Evolutionary conservation across 345 rosid genomes (phyloP), one percentile per base, ranked within the genome.

Genomic region (Carallia pectinifolia): DNA sequence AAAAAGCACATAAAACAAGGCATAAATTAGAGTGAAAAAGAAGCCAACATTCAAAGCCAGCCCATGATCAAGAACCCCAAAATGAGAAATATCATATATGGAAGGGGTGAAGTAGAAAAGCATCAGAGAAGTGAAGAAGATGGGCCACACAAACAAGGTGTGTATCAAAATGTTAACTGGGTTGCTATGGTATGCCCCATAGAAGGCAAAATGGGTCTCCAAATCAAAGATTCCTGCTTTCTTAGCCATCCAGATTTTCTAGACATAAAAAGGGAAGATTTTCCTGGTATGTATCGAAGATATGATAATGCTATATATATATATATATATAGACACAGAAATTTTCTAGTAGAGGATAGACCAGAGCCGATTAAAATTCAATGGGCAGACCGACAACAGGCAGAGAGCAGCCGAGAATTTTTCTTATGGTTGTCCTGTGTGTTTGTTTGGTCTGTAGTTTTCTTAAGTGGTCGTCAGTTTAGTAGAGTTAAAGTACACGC

Each of bases 81-180:
- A 29, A 65, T 55, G 78, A 65, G 87, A 62, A 30, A 76, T 67
- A 54, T 85, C 80, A 69, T 33, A 81, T 5, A 86, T 38, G 1
- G 91, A 61, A 31, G 97, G 87, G 2, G 87, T 68, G 55, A 85
- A 81, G 70, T 91, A 56, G 70, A 93, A 74, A 64, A 89, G 89
- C 75, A 93, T 72, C 19, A 93, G 83, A 23, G 85, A 1, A 0
- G 96, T 72, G 85, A 91, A 93, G 70, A 93, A 55, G n/a, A 93
- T 83, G 0, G 98, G 98, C 98, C 98, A 93, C 1, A 93, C 98
- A 76, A 85, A 88, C 39, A 91, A 16, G 62, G 79, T 85, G 79
- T 93, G 98, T 64, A 93, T 85, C 13, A 88, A 9, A 44, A 89
- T 73, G 81, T 71, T 71, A 18, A 71, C 34, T 56, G 75, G 75